Base-by-base conservation (phyloP, 1,139 yeast species). In the Protomyces inundatus region DNA sequence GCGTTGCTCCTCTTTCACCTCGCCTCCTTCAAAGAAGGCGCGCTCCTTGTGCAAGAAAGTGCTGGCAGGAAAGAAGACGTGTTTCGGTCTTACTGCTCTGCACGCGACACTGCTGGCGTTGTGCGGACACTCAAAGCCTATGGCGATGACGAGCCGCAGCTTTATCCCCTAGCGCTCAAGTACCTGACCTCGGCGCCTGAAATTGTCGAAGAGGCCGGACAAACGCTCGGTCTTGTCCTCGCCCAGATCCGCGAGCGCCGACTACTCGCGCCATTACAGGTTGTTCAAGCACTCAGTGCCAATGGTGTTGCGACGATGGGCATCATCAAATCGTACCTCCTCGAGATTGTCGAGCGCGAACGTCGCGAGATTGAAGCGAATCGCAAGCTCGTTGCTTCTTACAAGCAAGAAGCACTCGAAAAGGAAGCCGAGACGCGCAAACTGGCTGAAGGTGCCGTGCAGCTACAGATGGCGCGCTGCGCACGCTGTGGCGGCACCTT, bases 261-360 rank as follows among this genome's bases (percentile, higher is more conserved):
- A 64, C 72, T 87, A 34, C 79, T 89, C 76, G 81, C 95, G 0
- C 90, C 96, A 0, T 74, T 90, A 40, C 97, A 91, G 69, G 78
- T 93, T 0, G 78, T 93, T 12, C 87, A 87, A 67, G 82, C 86
- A 0, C 75, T 93, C 56, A 81, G 91, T 54, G 74, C 80, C 3
- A 84, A 84, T 58, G 84, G 84, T 6, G 85, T 82, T 52, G 84
- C 91, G 0, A 85, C 89, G 0, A 81, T 90, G 54, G 96, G 95
- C 0, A 74, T 88, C 16, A 80, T 93, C 42, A 86, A 87, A 71
- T 85, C 85, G 35, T 85, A 86, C 67, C 76, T 95, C 53, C 77
- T 88, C 10, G 84, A 84, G 16, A 81, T 83, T 67, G 81, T 91
- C 59, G 81, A 82, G 59, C 75, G 77, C 4, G 88, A 87, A 69